Evolutionary conservation across 768 basidiomycete species (phyloP).

Genomic region (Termitomyces sp.): DNA sequence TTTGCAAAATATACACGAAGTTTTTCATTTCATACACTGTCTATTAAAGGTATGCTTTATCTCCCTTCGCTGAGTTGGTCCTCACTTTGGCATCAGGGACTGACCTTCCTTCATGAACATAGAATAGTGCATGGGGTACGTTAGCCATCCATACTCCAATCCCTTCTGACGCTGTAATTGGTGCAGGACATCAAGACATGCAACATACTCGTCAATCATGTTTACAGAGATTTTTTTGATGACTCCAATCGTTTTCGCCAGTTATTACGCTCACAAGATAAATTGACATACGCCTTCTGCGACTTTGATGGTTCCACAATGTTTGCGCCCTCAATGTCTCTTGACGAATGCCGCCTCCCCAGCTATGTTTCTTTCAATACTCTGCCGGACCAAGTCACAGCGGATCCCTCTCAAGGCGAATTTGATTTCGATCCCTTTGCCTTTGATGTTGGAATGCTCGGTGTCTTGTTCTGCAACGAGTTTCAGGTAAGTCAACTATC

Average conservation of each 20-base stretch:
- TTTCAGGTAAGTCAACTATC: too few species aligned
- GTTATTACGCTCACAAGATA: too few species aligned
- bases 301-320: too few species aligned
- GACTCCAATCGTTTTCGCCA: not conserved
- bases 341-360: constrained; percentile 13
- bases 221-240: not conserved
- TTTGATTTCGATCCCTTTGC: constrained; percentile 23
- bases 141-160: not conserved
- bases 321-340: too few species aligned
- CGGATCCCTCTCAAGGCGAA: constrained; percentile 20
- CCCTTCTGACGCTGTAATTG: not conserved
- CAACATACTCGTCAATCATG: too few species aligned
- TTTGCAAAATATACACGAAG: too few species aligned
- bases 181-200: not conserved
- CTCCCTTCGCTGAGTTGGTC: not conserved
- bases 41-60: constrained; percentile 12
- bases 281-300: too few species aligned
- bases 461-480: too few species aligned
- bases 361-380: not conserved
- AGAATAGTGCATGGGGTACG: constrained; percentile 19
- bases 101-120: constrained; percentile 15
- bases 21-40: too few species aligned
- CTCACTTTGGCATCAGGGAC: not conserved
- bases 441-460: too few species aligned
- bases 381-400: not conserved